Evolutionary conservation across 768 basidiomycete genomes (phyloP), one percentile per base, ranked within the genome.

Genomic region (Mycena haematopus): DNA sequence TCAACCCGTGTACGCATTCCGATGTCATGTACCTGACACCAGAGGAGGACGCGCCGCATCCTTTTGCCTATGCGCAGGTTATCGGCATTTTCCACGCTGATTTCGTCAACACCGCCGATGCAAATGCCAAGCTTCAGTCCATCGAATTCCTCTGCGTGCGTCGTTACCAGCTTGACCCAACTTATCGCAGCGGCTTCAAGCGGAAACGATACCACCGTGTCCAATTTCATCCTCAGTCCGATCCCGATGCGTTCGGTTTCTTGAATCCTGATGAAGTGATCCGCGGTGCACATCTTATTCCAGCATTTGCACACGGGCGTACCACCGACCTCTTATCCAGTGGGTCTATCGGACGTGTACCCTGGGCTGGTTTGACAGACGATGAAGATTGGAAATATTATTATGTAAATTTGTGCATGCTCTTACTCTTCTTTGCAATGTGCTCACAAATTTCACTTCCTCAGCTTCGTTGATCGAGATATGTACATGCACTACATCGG

Each of bases 1-100:
- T 79, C 40, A 76, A 77, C 29, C 69, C 72, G 3, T 19, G 52
- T 75, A 13, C 74, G 59, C 65, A 2, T 13, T 13, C 36, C 1
- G 36, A 38, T 15, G 17, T 38, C 13, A 38, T 38, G 36, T 1
- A 8, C 1, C 56, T 25, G 0, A 62, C 58, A 49, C 68, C 72
- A 0, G 68, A 52, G 0, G 64, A 60, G 8, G 69, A 65, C 0
- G 53, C 55, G 0, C 51, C 61, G 10, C n/a, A 72, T 53, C 71
- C 75, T 0, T 53, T 62, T 47, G 45, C 65, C 67, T 77, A 77
- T 68, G 36, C 68, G 35, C 0, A 66, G 52, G 40, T 68, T n/a
- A 58, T 71, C 58, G 17, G 65, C 15, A 22, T 75, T 49, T 66
- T 63, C 47, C 74, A 74, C 58, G 71, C 45, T 40, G 45, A 58